Conservation (phyloP, 192 early-diverging fungal genomes). For the Geranomyces michiganensis region DNA sequence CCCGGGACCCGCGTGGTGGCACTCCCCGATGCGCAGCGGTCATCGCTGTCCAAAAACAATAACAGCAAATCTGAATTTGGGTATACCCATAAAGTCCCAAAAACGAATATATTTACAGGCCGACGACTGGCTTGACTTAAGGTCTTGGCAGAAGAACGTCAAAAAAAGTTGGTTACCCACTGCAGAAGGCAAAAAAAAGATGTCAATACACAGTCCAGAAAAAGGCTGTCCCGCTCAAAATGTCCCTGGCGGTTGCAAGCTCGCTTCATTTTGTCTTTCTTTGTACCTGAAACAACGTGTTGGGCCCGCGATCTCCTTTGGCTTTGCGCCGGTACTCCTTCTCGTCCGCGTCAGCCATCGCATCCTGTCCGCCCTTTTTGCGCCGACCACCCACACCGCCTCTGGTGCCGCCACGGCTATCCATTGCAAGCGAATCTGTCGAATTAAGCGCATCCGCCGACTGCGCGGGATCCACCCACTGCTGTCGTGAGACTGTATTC, state of each 20-base stretch:
- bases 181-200: neutral
- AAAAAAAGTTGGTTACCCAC: conserved; percentile 25
- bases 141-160: neutral
- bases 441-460: neutral
- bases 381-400: neutral
- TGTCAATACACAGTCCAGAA: neutral
- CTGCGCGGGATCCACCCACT: neutral
- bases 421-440: neutral
- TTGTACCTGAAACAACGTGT: conserved; percentile 35
- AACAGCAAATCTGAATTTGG: too few species aligned
- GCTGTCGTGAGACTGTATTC: neutral
- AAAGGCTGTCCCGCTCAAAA: neutral
- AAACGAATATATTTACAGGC: too few species aligned
- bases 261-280: too few species aligned
- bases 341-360: conserved; percentile 20
- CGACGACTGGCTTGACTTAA: too few species aligned
- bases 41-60: too few species aligned
- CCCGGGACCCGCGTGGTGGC: too few species aligned
- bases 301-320: conserved; percentile 40
- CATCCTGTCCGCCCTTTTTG: conserved; percentile 6
- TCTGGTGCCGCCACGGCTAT: neutral
- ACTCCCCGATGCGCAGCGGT: too few species aligned
- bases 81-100: too few species aligned
- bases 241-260: neutral
- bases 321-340: conserved; percentile 35